phyloP scores from a whole-genome alignment of 1,284 basidiomycete genomes.

The Blastosporella zonata region DNA sequence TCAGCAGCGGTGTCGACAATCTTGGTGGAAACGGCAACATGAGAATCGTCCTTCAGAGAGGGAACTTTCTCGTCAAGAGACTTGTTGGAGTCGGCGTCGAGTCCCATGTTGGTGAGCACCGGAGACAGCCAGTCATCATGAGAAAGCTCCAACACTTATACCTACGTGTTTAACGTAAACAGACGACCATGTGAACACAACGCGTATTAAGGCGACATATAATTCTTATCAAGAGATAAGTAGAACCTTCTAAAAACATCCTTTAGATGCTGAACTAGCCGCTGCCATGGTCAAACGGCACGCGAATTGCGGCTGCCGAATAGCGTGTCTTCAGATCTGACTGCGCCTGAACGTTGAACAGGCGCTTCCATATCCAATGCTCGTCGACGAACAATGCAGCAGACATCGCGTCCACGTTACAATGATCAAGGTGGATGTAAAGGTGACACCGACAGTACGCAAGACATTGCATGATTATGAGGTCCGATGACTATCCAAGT shows the following conservation, averaged over 20 bases:
- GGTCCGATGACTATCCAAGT: too few relatives aligned
- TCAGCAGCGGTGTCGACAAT: slow-evolving; percentile 58
- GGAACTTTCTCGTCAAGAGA: slow-evolving; percentile 19
- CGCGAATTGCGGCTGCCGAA: too few relatives aligned
- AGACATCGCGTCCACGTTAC: too few relatives aligned
- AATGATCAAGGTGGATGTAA: too few relatives aligned
- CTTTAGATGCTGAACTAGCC: too few relatives aligned
- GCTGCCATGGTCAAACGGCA: too few relatives aligned
- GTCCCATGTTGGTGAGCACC: neutral
- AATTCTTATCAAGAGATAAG: neutral
- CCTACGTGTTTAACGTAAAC: neutral
- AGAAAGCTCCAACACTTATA: neutral
- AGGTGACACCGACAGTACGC: too few relatives aligned
- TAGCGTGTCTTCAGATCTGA: too few relatives aligned
- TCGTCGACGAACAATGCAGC: too few relatives aligned
- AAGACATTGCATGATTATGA: too few relatives aligned
- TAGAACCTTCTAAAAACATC: neutral
- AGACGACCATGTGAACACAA: neutral
- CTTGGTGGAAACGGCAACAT: slow-evolving; percentile 29
- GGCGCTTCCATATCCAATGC: too few relatives aligned
- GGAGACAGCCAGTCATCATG: neutral
- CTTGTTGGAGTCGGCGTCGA: neutral
- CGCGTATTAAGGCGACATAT: neutral
- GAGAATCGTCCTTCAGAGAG: slow-evolving; percentile 7
- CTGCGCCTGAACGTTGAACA: too few relatives aligned